These are phyloP conservation scores for Globisporangium sylvaticum DNA, from an alignment of 352 stramenopile genomes.

Conservation along the genomic window DNA sequence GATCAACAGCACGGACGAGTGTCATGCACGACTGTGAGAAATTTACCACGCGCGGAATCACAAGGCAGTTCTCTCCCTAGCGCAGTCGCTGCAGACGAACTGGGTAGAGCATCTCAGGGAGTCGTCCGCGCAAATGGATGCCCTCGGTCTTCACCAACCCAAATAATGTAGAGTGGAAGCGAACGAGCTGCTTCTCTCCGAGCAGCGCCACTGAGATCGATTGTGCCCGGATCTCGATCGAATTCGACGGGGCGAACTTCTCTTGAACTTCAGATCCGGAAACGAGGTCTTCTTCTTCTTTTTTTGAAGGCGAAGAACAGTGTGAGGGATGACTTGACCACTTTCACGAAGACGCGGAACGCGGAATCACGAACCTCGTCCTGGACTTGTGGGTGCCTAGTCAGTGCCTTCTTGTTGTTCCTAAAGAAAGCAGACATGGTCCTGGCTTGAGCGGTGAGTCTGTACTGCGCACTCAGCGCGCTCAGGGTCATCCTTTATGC, in stretches of 20 bases:
- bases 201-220: too few species aligned
- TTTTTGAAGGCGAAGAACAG: neutral
- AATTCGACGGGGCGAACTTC: neutral
- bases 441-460: neutral
- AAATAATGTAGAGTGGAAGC: too few species aligned
- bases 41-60: too few species aligned
- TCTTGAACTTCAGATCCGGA: neutral
- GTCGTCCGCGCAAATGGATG: too few species aligned
- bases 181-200: too few species aligned
- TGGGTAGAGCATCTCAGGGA: too few species aligned
- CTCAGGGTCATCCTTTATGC: too few species aligned
- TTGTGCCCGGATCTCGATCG: conserved; percentile 8
- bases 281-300: neutral
- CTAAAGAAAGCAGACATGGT: neutral
- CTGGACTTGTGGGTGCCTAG: neutral
- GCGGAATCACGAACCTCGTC: neutral
- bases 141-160: too few species aligned
- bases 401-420: neutral
- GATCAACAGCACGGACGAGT: too few species aligned
- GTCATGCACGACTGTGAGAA: too few species aligned
- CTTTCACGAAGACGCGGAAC: neutral
- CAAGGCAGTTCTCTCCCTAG: too few species aligned
- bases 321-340: neutral
- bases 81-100: too few species aligned
- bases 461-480: neutral